Evolutionary conservation across 192 early-diverging fungal genomes (phyloP).

Genomic region (Coemansia sp.): DNA sequence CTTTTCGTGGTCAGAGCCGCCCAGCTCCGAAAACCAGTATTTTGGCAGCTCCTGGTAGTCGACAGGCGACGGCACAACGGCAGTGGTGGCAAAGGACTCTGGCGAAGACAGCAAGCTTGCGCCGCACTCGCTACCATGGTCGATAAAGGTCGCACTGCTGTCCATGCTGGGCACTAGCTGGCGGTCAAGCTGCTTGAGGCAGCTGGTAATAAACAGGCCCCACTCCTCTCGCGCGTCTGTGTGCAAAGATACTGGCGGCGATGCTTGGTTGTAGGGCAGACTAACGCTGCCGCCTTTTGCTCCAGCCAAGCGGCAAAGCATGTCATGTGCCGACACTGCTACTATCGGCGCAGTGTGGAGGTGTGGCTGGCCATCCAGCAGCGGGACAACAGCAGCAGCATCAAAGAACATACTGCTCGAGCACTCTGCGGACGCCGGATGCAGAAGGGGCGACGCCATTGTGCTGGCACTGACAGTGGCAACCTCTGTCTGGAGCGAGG

Average conservation of each 20-base stretch:
- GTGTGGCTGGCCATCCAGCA: conserved; percentile 1
- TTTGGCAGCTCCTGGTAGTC: conserved; percentile 12
- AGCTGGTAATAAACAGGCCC: conserved; percentile 25
- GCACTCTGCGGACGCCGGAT: conserved; percentile 6
- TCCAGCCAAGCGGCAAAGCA: conserved; percentile 45
- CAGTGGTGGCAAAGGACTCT: conserved; percentile 3
- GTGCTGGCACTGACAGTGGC: conserved; percentile 23
- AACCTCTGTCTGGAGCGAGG: conserved; percentile 24
- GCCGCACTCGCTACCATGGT: not conserved
- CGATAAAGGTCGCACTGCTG: conserved; percentile 4
- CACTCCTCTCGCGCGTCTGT: conserved; percentile 24
- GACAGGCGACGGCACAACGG: conserved; percentile 4
- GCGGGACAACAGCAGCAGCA: conserved; percentile 2
- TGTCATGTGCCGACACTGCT: conserved; percentile 28
- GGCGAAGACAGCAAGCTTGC: not conserved
- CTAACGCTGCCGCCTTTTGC: conserved; percentile 1
- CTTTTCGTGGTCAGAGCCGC: not conserved
- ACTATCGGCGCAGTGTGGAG: conserved; percentile 15
- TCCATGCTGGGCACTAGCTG: conserved; percentile 15
- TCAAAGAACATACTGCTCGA: conserved; percentile 13
- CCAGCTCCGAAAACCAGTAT: conserved; percentile 18
- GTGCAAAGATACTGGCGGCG: conserved; percentile 13
- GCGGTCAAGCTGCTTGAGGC: conserved; percentile 11
- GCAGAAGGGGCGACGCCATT: conserved; percentile 20
- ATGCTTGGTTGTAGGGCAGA: not conserved